Conservation (phyloP, 73 alveolate genomes). For the Uronychia setigera region DNA sequence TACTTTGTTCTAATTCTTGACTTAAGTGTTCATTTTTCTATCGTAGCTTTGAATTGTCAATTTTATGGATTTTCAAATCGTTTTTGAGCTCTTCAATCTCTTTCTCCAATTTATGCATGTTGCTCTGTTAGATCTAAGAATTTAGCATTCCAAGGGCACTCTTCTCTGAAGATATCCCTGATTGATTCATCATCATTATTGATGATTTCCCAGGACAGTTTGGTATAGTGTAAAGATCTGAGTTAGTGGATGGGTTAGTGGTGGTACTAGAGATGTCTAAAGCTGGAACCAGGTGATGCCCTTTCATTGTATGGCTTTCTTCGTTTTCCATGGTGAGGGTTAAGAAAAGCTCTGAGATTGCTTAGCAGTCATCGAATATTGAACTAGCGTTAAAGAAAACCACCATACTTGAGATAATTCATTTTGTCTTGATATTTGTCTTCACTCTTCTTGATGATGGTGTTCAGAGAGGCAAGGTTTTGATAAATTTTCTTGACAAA, state of each 20-base stretch:
- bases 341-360: background rate
- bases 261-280: no score
- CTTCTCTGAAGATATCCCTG: background rate
- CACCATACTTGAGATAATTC: background rate
- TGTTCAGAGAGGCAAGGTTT: background rate
- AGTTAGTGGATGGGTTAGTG: no score
- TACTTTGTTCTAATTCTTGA: background rate
- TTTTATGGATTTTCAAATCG: background rate
- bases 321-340: background rate
- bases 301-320: no score
- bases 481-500: background rate
- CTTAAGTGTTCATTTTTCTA: background rate
- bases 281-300: no score
- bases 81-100: background rate
- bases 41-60: background rate
- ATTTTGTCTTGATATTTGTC: background rate
- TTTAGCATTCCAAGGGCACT: background rate
- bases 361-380: background rate
- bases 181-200: background rate
- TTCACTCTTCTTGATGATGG: background rate
- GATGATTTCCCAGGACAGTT: no score
- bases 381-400: background rate
- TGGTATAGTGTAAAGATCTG: no score
- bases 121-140: background rate
- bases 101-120: background rate